A percentile compares a stretch with the other conserved stretches of the same genome.
Evolutionary conservation across 2,329 filamentous ascomycete genomes (phyloP).

Genomic region (Fusarium camptoceras): DNA sequence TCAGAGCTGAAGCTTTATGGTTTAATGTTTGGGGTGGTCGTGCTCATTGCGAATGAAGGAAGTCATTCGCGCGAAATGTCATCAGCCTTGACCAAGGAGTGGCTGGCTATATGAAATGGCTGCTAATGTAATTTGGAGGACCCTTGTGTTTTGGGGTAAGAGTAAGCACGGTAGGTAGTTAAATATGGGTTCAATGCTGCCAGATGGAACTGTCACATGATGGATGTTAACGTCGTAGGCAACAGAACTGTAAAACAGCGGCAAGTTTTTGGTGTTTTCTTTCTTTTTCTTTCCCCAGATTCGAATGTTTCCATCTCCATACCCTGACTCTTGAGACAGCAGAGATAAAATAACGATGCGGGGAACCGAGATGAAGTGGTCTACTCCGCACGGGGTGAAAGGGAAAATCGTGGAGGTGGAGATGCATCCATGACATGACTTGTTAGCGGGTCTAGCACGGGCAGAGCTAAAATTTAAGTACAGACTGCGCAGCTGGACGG

Average conservation of each 20-base stretch:
- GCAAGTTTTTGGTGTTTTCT: neutral
- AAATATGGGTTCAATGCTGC: neutral
- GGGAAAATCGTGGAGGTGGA: conserved; percentile 32
- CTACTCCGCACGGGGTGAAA: conserved; percentile 38
- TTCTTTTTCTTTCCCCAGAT: conserved; percentile 19
- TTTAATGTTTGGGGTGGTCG: conserved; percentile 1
- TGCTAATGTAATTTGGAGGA: conserved; percentile 10
- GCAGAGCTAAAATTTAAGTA: conserved; percentile 11
- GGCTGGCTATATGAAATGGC: neutral
- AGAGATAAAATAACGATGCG: conserved; percentile 19
- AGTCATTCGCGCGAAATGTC: neutral
- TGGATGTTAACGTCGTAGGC: neutral
- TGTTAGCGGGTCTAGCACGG: conserved; percentile 27
- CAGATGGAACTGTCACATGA: neutral
- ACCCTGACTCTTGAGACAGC: neutral
- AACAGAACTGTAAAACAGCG: neutral
- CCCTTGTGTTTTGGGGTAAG: neutral
- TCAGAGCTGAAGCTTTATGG: neutral
- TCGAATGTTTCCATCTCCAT: conserved; percentile 13
- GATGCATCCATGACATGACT: conserved; percentile 2
- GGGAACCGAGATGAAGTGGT: conserved; percentile 31
- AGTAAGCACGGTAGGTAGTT: neutral
- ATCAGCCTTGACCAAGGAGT: conserved; percentile 3
- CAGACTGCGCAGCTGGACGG: conserved; percentile 6
- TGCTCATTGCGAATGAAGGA: conserved; percentile 1